Evolutionary conservation across 768 basidiomycete genomes (phyloP).

Genomic region (Pisolithus microcarpus): DNA sequence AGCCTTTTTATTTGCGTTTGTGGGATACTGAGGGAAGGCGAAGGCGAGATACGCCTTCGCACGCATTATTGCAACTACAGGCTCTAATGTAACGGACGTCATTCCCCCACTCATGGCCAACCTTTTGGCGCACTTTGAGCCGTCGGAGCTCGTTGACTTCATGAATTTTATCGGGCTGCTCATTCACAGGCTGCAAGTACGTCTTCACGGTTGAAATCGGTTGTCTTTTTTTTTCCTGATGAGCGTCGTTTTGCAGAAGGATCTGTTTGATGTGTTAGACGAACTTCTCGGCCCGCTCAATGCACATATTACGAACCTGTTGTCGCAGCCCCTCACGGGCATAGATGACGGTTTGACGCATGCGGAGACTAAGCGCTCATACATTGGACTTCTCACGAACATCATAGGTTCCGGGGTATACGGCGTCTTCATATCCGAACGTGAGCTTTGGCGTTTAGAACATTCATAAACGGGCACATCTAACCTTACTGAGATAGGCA

Average conservation of each 20-base stretch:
- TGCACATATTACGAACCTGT: slow-evolving; percentile 67
- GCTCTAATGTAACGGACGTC: slow-evolving; percentile 75
- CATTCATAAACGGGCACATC: neutral
- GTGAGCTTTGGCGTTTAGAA: slow-evolving; percentile 35
- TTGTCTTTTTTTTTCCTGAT: neutral
- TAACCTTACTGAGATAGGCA: slow-evolving; percentile 35
- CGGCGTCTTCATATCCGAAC: slow-evolving; percentile 78
- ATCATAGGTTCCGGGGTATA: slow-evolving; percentile 79
- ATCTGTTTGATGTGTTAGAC: slow-evolving; percentile 84
- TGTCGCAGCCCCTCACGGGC: slow-evolving; percentile 75
- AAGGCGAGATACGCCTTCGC: slow-evolving; percentile 93
- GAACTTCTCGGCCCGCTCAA: slow-evolving; percentile 84
- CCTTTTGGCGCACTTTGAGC: slow-evolving; percentile 87
- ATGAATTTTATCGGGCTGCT: slow-evolving; percentile 90
- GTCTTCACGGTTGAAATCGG: slow-evolving; percentile 3
- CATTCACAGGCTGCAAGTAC: slow-evolving; percentile 85
- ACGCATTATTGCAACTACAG: slow-evolving; percentile 84
- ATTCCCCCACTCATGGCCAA: slow-evolving; percentile 87
- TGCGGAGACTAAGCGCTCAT: slow-evolving; percentile 79
- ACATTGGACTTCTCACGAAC: slow-evolving; percentile 73
- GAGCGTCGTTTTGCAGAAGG: slow-evolving; percentile 42
- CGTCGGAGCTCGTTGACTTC: slow-evolving; percentile 89
- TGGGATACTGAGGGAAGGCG: slow-evolving; percentile 5
- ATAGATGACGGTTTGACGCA: slow-evolving; percentile 83
- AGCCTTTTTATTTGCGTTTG: neutral